A percentile compares a stretch with the other conserved stretches of the same genome.
phyloP scores from a whole-genome alignment of 1,284 basidiomycete genomes.

The Ceratobasidium sp. region DNA sequence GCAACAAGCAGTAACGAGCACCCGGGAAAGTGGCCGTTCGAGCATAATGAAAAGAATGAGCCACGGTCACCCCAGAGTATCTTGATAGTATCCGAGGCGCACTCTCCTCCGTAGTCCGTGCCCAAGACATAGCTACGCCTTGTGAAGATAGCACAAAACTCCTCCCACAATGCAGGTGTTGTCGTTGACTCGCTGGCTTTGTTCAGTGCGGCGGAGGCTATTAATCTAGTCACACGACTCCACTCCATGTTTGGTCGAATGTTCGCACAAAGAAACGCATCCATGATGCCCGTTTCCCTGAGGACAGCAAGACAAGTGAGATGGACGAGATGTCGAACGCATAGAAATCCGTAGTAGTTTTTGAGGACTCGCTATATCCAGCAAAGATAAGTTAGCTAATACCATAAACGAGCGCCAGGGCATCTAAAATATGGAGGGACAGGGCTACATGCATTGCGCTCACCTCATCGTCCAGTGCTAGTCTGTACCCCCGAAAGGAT shows the following conservation, averaged over 20 bases:
- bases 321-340: slow-evolving; percentile 16
- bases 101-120: background rate
- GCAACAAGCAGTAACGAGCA: background rate
- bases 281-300: background rate
- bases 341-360: no score
- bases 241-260: background rate
- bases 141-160: background rate
- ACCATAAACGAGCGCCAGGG: background rate
- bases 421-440: no score
- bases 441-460: no score
- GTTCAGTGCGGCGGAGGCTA: background rate
- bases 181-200: background rate
- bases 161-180: background rate
- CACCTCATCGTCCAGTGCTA: no score
- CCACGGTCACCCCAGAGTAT: background rate
- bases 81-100: no score
- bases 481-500: no score
- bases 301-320: background rate
- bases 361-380: background rate
- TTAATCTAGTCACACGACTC: background rate
- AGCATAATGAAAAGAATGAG: background rate
- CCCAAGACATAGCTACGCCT: background rate
- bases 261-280: background rate
- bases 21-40: slow-evolving; percentile 4
- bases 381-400: background rate